Evolutionary conservation across 2,329 filamentous ascomycete species (phyloP), one percentile per base, ranked within the genome.

Genomic region (Aspergillus unguis): DNA sequence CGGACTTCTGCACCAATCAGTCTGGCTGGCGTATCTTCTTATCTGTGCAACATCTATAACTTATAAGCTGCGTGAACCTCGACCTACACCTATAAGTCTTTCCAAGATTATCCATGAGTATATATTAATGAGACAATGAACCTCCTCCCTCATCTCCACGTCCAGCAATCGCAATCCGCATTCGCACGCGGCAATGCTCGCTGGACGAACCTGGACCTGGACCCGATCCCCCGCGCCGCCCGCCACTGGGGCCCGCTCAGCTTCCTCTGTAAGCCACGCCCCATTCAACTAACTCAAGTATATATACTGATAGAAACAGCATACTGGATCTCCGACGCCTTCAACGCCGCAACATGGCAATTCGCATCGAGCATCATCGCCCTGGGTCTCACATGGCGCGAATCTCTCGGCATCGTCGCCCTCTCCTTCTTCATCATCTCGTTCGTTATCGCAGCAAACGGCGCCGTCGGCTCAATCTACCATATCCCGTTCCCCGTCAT

Each of bases 381-480:
- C 8, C 72, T 79, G 26, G 80, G 81, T 2, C 69, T 84, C 23
- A 78, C 73, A 49, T 84, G 80, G 73, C 72, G 75, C 44, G 82
- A 85, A 45, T 64, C 64, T 1, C 43, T 68, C 5, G 74, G 69
- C 40, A 83, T 81, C 52, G 75, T 80, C 29, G 77, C 77, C 11
- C 64, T 79, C 17, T 74, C 71, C 11, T 79, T 79, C 66, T 76
- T 80, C 60, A 77, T 80, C 52, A 76, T 81, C 37, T 78, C 76
- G 33, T 74, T 82, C 40, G 81, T 86, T n/a, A 85, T 85, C 40
- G 79, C 80, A 9, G 72, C 79, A 8, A 85, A 82, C 58, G 82
- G 84, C 23, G 80, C 82, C 10, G 76, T 84, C 43, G 75, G 73
- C 31, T 70, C 71, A 11, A 71, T 72, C 61, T 74, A 81, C 55